Evolutionary conservation across 352 stramenopile genomes (phyloP), one percentile per base, ranked within the genome.

Genomic region (Phytophthora fragariae): DNA sequence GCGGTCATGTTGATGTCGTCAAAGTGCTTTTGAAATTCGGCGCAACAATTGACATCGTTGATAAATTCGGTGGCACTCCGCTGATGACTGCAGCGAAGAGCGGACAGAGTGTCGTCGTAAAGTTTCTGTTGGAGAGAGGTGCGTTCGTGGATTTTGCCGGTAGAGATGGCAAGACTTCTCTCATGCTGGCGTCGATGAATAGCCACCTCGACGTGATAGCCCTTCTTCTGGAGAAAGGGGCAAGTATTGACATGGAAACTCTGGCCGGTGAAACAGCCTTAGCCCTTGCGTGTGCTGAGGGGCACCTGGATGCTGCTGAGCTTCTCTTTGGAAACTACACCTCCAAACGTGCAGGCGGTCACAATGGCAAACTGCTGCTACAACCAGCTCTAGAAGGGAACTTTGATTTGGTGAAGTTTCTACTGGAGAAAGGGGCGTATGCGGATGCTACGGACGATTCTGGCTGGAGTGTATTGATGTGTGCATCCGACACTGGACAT

Each of bases 391-490:
- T 29, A 3, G 6, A 29, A 2, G 47, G 47, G n/a, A 2, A 54
- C 3, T 54, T 54, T 14, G 47, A 29, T 10, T 21, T 54, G 9
- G 47, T 54, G 7, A 54, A 54, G 3, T 54, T 54, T 31, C 19
- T 54, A 12, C 47, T 54, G 8, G 47, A 54, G n/a, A 27, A 5
- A 54, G 47, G 47, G 47, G 47, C 14, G 9, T 54, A 24, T 29
- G 47, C 19, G 19, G 19, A 54, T 50, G 17, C 8, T 15, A 54
- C 47, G 7, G 47, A 54, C 19, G 15, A 54, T 27, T 54, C 47
- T 54, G 47, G 47, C 47, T 54, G 47, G 47, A 54, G 47, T 14
- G 47, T 54, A 0, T 31, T 54, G 47, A 54, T 54, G 47, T 54
- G 47, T 54, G 47, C 19, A 54, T n/a, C 47, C 6, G 47, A 54